Conservation (phyloP, 306 rosid genomes). For the Oemleria cerasiformis region DNA sequence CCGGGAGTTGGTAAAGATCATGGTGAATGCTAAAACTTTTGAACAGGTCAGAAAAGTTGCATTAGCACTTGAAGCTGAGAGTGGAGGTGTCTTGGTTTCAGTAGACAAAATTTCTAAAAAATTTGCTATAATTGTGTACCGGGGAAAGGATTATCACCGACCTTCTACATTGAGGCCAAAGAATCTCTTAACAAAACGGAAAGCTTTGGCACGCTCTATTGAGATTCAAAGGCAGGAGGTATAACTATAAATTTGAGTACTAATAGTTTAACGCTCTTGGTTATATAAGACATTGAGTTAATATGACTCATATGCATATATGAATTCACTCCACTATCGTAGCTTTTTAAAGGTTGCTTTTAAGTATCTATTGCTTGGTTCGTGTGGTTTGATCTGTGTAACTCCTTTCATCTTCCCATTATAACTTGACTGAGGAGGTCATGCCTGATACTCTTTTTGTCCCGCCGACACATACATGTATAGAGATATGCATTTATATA, state of each 20-base stretch:
- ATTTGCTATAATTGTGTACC: constrained; percentile 68
- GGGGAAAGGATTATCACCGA: constrained; percentile 79
- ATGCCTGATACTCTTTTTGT: too few species aligned
- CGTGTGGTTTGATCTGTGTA: neutral
- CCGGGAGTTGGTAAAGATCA: constrained; percentile 81
- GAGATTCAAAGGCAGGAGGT: constrained; percentile 97
- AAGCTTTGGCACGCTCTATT: constrained; percentile 90
- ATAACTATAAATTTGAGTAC: constrained; percentile 19
- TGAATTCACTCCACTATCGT: neutral
- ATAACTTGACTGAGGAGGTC: neutral
- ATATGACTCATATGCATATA: neutral
- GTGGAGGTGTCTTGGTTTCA: constrained; percentile 90
- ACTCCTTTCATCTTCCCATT: neutral
- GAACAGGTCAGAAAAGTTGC: constrained; percentile 85
- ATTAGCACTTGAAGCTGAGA: constrained; percentile 92
- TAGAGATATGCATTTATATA: too few species aligned
- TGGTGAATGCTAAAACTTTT: constrained; percentile 72
- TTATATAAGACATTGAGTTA: constrained; percentile 2
- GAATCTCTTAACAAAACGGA: constrained; percentile 96
- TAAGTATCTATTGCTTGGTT: neutral
- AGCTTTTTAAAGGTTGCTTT: neutral
- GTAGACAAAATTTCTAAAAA: constrained; percentile 86
- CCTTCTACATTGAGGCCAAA: constrained; percentile 85
- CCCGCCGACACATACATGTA: too few species aligned
- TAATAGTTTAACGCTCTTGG: constrained; percentile 3